Base-by-base conservation (phyloP, 116 monocot genomes). In the Dioscorea cayenensis region DNA sequence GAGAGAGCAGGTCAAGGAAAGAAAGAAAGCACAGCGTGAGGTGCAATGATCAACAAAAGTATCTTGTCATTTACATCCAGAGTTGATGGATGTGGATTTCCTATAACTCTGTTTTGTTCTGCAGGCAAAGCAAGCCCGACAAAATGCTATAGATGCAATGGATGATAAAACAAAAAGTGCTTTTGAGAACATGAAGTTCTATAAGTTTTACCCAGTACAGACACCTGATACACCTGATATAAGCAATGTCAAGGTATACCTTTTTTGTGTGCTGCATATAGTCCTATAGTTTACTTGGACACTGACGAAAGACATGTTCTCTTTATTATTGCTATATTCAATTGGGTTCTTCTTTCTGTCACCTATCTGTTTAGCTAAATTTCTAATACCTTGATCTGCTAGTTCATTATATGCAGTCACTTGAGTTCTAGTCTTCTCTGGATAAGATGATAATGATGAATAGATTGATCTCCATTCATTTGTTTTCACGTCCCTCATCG, bases 141-240 rank as follows among this genome's bases (percentile, higher is more conserved):
- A n/a, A 36, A 70, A 55, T n/a, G 70, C 70, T 51, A 70, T 70
- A 8, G 70, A 70, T 51, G 70, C 58, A 13, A 70, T 85, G 58
- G 80, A 85, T 43, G 83, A 87, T 14, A 83, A 84, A 36, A 92
- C 82, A 18, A 85, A 88, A 19, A 64, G 77, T 25, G 92, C 88
- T 4, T 92, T 92, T 64, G 92, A 92, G 65, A 85, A 92, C 49
- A 92, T 92, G 70, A 19, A 25, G 55, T 51, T 70, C 32, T 70
- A 70, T 19, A 70, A 70, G 70, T 70, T 70, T 29, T 70, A 70
- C 32, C 70, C 70, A 17, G 55, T 70, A 18, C 70, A 70, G 18
- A 70, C 70, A 52, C 52, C 70, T 3, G 70, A 70, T 70, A 58
- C 70, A 18, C 70, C 70, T 3, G 58, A 70, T 35, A 58, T 70